Evolutionary conservation across 495 filamentous ascomycete species (phyloP), one percentile per base, ranked within the genome.

Genomic region (Echria macrotheca): DNA sequence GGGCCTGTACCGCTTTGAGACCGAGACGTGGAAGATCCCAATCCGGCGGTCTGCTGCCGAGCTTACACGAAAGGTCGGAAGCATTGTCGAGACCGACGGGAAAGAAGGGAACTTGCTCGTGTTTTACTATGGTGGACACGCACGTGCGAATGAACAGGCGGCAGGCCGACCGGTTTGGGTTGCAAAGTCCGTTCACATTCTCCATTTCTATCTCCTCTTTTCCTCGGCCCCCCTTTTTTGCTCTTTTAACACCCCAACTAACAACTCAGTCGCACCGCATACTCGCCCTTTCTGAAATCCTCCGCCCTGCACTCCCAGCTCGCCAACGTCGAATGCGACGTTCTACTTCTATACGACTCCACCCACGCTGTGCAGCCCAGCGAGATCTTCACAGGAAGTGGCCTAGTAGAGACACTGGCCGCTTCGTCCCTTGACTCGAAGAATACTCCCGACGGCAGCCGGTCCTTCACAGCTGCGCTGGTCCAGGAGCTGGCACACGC

Each of bases 101-200:
- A 44, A 46, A 11, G 44, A 58, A 15, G 52, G 45, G 3, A 55
- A 52, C 25, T 52, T 58, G 4, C 21, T 64, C 10, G 56, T 64
- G 8, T 35, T 64, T 10, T 64, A 64, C 28, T 64, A 64, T 18
- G 50, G n/a, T n/a, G 60, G 60, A 1, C 60, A 64, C 42, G 55
- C 55, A 17, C 33, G 47, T 0, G 28, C 43, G 4, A 52, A 25
- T 12, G 35, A 48, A 8, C 52, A 57, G 4, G 15, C 47, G 2
- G 54, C 52, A 3, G 55, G 55, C 4, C 40, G 37, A 6, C 46
- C 55, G 7, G 39, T 58, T 4, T 61, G 60, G 60, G 52, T 51
- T 9, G 49, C 55, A 35, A 59, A 45, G 42, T 54, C 29, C 22
- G 25, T 5, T 12, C n/a, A 2, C 35, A 14, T 5, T 9, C 22